These are phyloP conservation scores for Climacium dendroides DNA, from an alignment of 225 moss, liverwort and hornwort species.

Conservation along the genomic window DNA sequence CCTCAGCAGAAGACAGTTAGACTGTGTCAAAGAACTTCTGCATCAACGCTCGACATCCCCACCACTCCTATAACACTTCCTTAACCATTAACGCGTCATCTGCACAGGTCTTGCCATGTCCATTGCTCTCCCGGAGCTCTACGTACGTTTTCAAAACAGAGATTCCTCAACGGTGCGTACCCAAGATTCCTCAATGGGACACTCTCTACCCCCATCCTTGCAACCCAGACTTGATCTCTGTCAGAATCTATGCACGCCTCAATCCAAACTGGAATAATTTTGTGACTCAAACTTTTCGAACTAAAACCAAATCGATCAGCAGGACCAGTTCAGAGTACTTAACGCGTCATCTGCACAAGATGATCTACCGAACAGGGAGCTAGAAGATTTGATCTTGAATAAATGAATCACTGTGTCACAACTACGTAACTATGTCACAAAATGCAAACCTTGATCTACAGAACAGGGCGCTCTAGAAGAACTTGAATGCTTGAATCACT, in stretches of 20 bases:
- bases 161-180: neutral
- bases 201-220: neutral
- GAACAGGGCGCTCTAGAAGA: neutral
- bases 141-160: neutral
- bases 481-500: neutral
- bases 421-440: too few relatives aligned
- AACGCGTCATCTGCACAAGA: too few relatives aligned
- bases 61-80: slow-evolving; percentile 5
- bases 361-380: too few relatives aligned
- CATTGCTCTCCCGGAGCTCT: neutral
- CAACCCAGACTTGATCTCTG: neutral
- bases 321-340: too few relatives aligned
- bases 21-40: too few relatives aligned
- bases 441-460: neutral
- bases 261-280: too few relatives aligned
- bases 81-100: neutral
- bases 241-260: neutral
- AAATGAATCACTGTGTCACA: neutral
- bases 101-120: neutral
- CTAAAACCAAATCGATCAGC: too few relatives aligned
- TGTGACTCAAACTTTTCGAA: too few relatives aligned
- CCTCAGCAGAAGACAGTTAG: neutral
- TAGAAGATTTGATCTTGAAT: neutral
- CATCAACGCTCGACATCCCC: slow-evolving; percentile 5
- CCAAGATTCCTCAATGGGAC: neutral